These are phyloP conservation scores for Capniomyces stellatus DNA, from an alignment of 371 early-diverging fungal genomes.

Conservation along the genomic window DNA sequence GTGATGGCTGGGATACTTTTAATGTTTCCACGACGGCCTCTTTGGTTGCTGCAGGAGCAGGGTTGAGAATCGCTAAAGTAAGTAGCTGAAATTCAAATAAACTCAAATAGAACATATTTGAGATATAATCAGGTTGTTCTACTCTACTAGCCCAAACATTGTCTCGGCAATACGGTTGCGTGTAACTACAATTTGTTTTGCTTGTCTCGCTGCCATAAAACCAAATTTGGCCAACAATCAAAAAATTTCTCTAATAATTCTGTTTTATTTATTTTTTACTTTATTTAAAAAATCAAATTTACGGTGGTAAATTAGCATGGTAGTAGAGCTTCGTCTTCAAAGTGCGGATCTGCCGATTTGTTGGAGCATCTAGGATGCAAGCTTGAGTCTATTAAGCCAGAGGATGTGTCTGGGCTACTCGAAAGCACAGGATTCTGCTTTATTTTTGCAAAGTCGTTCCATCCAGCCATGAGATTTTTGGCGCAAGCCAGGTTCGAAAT, in stretches of 20 bases:
- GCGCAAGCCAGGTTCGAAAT: slow-evolving; percentile 63
- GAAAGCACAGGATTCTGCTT: slow-evolving; percentile 68
- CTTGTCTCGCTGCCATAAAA: too few species aligned
- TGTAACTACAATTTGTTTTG: too few species aligned
- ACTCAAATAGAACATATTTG: too few species aligned
- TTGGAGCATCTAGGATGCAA: slow-evolving; percentile 68
- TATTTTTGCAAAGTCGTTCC: slow-evolving; percentile 77
- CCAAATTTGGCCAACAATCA: too few species aligned
- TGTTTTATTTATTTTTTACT: too few species aligned
- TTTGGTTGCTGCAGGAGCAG: slow-evolving; percentile 83
- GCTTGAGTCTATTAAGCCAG: slow-evolving; percentile 43
- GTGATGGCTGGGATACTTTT: slow-evolving; percentile 93
- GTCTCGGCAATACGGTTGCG: too few species aligned
- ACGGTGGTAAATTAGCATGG: slow-evolving; percentile 50
- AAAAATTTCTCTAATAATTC: too few species aligned
- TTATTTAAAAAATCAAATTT: too few species aligned
- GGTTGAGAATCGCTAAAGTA: slow-evolving; percentile 70
- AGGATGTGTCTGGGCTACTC: slow-evolving; percentile 41
- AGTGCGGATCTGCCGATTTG: slow-evolving; percentile 86
- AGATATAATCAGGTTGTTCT: too few species aligned
- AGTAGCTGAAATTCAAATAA: too few species aligned
- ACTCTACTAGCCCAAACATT: too few species aligned
- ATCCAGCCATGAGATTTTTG: slow-evolving; percentile 79
- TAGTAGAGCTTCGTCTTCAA: slow-evolving; percentile 82
- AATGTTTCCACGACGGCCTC: slow-evolving; percentile 88